phyloP scores from a whole-genome alignment of 2,329 filamentous ascomycete genomes.

The Mariannaea elegans region DNA sequence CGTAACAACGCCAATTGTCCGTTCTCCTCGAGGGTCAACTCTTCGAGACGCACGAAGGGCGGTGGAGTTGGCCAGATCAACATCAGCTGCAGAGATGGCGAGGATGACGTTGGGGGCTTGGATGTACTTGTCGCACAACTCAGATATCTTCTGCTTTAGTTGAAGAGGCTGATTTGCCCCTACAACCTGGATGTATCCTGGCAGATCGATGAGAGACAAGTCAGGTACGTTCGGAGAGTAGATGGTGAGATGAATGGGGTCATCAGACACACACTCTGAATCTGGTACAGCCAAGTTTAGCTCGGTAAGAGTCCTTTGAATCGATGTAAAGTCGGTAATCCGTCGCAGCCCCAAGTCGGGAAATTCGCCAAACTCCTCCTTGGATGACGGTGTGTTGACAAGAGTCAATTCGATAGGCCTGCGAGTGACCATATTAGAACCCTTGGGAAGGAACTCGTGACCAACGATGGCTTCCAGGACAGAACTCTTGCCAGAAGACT shows the following conservation, averaged over 20 bases:
- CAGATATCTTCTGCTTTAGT: slow-evolving; percentile 93
- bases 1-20: slow-evolving; percentile 98
- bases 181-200: slow-evolving; percentile 96
- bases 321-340: slow-evolving; percentile 89
- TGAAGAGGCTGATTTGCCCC: slow-evolving; percentile 90
- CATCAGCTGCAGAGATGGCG: slow-evolving; percentile 96
- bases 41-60: slow-evolving; percentile 88
- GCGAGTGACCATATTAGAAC: slow-evolving; percentile 98
- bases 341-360: slow-evolving; percentile 89
- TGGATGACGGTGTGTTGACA: slow-evolving; percentile 89
- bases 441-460: slow-evolving; percentile 96
- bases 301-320: slow-evolving; percentile 93
- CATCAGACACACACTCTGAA: slow-evolving; percentile 91
- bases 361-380: slow-evolving; percentile 94
- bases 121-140: slow-evolving; percentile 98
- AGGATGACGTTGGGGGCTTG: slow-evolving; percentile 95
- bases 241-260: slow-evolving; percentile 94
- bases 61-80: slow-evolving; percentile 96
- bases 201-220: slow-evolving; percentile 93
- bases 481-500: slow-evolving; percentile 98
- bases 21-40: slow-evolving; percentile 92
- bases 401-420: slow-evolving; percentile 95
- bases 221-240: slow-evolving; percentile 96
- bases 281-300: slow-evolving; percentile 93
- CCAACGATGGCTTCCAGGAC: slow-evolving; percentile 97